Conservation (phyloP, 2,329 filamentous ascomycete species). For the Periconia sp. region DNA sequence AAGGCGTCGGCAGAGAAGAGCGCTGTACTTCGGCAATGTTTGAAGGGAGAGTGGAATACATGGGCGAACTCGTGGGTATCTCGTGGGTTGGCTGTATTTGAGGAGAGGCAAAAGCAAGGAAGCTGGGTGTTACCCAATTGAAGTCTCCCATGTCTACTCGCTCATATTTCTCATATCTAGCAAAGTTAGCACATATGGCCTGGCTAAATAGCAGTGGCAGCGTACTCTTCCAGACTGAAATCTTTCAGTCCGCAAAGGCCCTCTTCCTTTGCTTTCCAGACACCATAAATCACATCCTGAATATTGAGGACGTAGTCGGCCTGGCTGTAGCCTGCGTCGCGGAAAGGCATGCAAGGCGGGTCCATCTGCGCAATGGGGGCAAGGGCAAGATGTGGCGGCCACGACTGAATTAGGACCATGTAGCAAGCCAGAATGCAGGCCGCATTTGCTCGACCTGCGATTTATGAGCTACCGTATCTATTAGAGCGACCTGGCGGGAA, state of each 20-base stretch:
- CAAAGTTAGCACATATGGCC: conserved; percentile 21
- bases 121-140: conserved; percentile 97
- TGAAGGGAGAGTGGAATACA: conserved; percentile 76
- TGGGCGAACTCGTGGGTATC: conserved; percentile 73
- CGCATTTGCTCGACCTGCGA: conserved; percentile 82
- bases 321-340: conserved; percentile 97
- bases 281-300: conserved; percentile 96
- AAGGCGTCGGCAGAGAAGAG: conserved; percentile 77
- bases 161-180: conserved; percentile 87
- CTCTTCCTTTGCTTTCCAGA: conserved; percentile 98
- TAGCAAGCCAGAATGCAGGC: conserved; percentile 96
- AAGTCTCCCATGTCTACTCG: conserved; percentile 98
- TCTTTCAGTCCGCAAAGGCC: conserved; percentile 88
- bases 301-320: conserved; percentile 95
- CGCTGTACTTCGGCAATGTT: conserved; percentile 75
- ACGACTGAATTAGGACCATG: conserved; percentile 97
- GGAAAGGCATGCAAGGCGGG: conserved; percentile 97
- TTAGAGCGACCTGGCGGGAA: not conserved
- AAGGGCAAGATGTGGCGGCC: conserved; percentile 93
- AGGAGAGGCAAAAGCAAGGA: conserved; percentile 95
- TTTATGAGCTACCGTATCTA: conserved; percentile 25
- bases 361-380: conserved; percentile 96
- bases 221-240: conserved; percentile 89
- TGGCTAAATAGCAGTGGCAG: no score
- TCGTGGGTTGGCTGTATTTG: conserved; percentile 79